Base-by-base conservation (phyloP, 352 stramenopile species). In the Phytophthora nicotianae region DNA sequence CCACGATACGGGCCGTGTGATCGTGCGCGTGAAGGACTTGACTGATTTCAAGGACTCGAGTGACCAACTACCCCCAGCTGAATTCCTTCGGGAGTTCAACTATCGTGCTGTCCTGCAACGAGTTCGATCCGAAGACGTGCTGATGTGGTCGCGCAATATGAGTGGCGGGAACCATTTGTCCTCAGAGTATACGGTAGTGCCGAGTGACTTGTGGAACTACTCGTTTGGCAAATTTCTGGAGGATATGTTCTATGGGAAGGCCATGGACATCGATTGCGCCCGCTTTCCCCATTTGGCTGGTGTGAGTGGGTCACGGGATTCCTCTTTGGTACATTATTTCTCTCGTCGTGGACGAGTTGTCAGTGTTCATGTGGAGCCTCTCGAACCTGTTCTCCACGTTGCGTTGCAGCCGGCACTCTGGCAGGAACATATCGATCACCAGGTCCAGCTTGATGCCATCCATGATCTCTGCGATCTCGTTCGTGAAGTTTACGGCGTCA, bases 171-270 rank as follows among this genome's bases (percentile, higher is more conserved):
- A 52, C 21, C 37, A 55, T 24, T 50, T 91, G 11, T 84, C 79
- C 14, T 83, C 66, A 5, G 71, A 82, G 17, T 96, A 87, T 52
- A 81, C 74, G 8, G 64, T 73, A 1, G 72, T 93, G 29, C 79
- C 86, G 3, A 68, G 64, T 8, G 86, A 96, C 35, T 65, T 91
- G 14, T 89, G 83, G 75, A 91, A 93, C 49, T 95, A 92, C 52
- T 95, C 86, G 14, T 96, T 96, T 64, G 88, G 88, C 2, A 96
- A 95, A 60, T 93, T 93, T 53, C 50, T 96, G 6, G 88, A 96
- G 65, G 84, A 90, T 41, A 75, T 93, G 69, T 79, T 96, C 19
- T 96, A 96, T 62, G 81, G 85, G 50, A 91, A 91, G 52, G 74
- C 84, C 4, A 80, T 96, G 74, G 48, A 68, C 13, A 78, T 93